Evolutionary conservation across 257 asterid species (phyloP).

Genomic region (Apocynum venetum): DNA sequence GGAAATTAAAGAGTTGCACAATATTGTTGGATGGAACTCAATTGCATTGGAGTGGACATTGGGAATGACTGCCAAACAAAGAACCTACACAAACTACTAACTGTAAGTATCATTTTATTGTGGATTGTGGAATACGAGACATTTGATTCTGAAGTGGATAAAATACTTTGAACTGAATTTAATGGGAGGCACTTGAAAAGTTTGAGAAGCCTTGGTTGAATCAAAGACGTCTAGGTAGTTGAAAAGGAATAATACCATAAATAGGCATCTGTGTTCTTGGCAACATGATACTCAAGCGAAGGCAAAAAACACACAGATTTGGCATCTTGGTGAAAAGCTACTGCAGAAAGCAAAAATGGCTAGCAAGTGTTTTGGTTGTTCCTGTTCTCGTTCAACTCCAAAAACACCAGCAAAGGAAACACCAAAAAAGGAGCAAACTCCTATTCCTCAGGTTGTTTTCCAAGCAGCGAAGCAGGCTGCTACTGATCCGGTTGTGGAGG

Average conservation of each 20-base stretch:
- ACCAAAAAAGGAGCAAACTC: not conserved
- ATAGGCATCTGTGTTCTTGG: not conserved
- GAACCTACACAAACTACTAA: not conserved
- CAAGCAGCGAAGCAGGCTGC: not conserved
- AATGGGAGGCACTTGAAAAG: not conserved
- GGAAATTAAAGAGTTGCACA: not conserved
- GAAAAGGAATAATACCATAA: not conserved
- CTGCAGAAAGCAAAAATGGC: not conserved
- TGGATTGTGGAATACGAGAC: not conserved
- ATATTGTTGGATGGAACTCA: not conserved
- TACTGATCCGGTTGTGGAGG: not conserved
- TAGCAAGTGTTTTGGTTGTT: not conserved
- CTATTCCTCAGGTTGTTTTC: not conserved
- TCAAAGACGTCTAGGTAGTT: not conserved
- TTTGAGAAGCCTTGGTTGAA: not conserved
- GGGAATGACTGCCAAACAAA: not conserved
- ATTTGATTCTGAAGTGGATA: not conserved
- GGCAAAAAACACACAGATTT: too few species aligned
- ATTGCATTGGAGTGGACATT: not conserved
- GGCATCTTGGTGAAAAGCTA: not conserved
- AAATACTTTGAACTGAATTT: not conserved
- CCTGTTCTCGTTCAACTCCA: not conserved
- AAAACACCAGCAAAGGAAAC: not conserved
- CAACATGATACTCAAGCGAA: not conserved
- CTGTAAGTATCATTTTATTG: not conserved